These are phyloP conservation scores for Aureobasidium vineae DNA, from an alignment of 2,329 filamentous ascomycete species.

Conservation along the genomic window DNA sequence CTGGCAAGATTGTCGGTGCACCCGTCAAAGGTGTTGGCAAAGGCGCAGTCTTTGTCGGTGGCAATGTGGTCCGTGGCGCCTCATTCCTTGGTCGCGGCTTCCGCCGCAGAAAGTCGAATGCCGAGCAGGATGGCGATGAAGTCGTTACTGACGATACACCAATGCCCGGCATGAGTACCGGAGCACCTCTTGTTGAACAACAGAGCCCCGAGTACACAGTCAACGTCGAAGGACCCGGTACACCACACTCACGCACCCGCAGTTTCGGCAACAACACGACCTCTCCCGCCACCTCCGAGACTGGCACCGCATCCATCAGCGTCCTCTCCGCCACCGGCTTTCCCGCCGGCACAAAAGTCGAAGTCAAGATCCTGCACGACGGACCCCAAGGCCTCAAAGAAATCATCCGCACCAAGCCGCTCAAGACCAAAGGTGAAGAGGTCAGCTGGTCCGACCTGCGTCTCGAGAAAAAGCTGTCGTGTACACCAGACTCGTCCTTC, in stretches of 20 bases:
- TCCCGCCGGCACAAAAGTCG: constrained; percentile 45
- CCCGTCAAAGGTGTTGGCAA: constrained; percentile 91
- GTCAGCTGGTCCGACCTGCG: constrained; percentile 68
- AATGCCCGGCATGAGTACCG: constrained; percentile 10
- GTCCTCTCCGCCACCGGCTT: constrained; percentile 77
- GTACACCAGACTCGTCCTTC: constrained; percentile 81
- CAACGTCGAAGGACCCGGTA: constrained; percentile 30
- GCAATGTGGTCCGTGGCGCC: constrained; percentile 82
- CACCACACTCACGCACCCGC: constrained; percentile 48
- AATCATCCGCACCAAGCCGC: constrained; percentile 88
- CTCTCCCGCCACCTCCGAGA: constrained; percentile 51
- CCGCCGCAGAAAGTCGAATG: constrained; percentile 60
- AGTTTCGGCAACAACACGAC: constrained; percentile 44
- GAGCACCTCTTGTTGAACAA: neutral
- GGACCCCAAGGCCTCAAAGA: constrained; percentile 66
- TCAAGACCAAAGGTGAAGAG: constrained; percentile 67
- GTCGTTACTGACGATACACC: constrained; percentile 31
- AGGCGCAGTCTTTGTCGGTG: constrained; percentile 68
- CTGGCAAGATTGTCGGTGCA: constrained; percentile 86
- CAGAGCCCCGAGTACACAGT: neutral
- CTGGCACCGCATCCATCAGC: constrained; percentile 76
- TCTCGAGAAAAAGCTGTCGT: constrained; percentile 68
- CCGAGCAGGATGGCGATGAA: constrained; percentile 20
- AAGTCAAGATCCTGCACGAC: constrained; percentile 39
- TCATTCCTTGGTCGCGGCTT: constrained; percentile 87